Base-by-base conservation (phyloP, 345 rosid species). In the Eucalyptus pauciflora region DNA sequence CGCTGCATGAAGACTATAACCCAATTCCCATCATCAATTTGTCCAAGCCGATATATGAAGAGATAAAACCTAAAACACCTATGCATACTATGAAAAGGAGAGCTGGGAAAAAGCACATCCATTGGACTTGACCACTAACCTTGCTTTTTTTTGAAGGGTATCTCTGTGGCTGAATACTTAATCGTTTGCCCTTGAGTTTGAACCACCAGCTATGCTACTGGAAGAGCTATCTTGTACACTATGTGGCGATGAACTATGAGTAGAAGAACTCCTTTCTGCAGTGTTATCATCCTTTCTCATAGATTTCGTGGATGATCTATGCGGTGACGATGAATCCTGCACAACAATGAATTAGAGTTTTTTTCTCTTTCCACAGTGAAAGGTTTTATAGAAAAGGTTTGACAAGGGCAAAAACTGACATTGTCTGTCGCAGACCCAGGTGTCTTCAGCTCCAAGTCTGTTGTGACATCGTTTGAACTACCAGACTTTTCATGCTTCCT, bases 401-500 rank as follows among this genome's bases (percentile, higher is more conserved):
- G 6, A 46, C 45, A 85, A 25, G 43, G 60, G 20, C 41, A 46
- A 50, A 56, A 80, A 90, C 90, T 48, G 85, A 97, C 99, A 96
- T 95, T 93, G 89, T 97, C 96, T 50, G 92, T 90, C 6, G 95
- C 92, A 25, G 97, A 95, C 86, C 99, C 98, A 25, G 99, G 99
- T 79, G 96, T 96, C 91, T 97, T 97, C 91, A 97, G 91, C 95
- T 96, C 98, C 54, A 97, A 95, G 87, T 97, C 96, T 22, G 98
- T 96, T 25, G 95, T 92, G 27, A 97, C 95, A 87, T 96, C 95
- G 58, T 93, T 93, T 24, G 99, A 96, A 88, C 92, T 95, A 88
- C 90, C 92, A 43, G 92, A 91, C 88, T 94, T 95, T 87, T 93
- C 95, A 52, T 88, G 86, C 90, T 92, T 96, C 92, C 94, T 94